Conservation (phyloP, 176 grass and related monocot species). For the Ensete ventricosum region DNA sequence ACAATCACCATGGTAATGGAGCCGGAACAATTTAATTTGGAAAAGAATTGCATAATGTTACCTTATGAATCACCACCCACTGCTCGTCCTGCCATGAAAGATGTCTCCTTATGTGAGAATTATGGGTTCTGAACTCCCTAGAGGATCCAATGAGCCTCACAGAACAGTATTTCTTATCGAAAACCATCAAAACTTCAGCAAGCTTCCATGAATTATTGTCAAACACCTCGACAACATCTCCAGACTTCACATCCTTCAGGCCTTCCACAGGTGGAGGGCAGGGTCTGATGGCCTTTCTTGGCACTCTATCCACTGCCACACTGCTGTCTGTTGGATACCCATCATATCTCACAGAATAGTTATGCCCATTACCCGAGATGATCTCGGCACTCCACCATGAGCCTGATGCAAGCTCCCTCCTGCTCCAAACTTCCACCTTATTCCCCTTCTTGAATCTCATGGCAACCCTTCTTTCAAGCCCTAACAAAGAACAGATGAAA, state of each 20-base stretch:
- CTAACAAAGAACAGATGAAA: background rate
- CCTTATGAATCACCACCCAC: constrained; percentile 66
- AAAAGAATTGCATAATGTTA: constrained; percentile 1
- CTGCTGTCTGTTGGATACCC: background rate
- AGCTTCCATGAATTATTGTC: constrained; percentile 64
- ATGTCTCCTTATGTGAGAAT: constrained; percentile 39
- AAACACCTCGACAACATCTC: constrained; percentile 57
- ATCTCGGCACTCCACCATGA: constrained; percentile 62
- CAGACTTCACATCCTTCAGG: constrained; percentile 19
- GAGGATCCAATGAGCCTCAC: constrained; percentile 50
- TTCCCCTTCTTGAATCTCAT: constrained; percentile 59
- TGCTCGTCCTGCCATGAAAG: constrained; percentile 53
- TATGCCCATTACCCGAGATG: constrained; percentile 60
- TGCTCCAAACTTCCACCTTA: constrained; percentile 56
- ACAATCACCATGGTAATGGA: no score
- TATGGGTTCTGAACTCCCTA: constrained; percentile 37
- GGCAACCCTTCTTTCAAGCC: background rate
- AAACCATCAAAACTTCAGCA: constrained; percentile 33
- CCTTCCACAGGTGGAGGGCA: constrained; percentile 16
- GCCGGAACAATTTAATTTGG: no score
- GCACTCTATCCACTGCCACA: constrained; percentile 37
- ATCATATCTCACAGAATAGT: constrained; percentile 43
- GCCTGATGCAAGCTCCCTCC: constrained; percentile 35
- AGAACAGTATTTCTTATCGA: constrained; percentile 41
- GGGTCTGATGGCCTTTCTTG: constrained; percentile 57